Conservation (phyloP, 2,329 filamentous ascomycete species). For the Phaeosphaeriaceae sp. region DNA sequence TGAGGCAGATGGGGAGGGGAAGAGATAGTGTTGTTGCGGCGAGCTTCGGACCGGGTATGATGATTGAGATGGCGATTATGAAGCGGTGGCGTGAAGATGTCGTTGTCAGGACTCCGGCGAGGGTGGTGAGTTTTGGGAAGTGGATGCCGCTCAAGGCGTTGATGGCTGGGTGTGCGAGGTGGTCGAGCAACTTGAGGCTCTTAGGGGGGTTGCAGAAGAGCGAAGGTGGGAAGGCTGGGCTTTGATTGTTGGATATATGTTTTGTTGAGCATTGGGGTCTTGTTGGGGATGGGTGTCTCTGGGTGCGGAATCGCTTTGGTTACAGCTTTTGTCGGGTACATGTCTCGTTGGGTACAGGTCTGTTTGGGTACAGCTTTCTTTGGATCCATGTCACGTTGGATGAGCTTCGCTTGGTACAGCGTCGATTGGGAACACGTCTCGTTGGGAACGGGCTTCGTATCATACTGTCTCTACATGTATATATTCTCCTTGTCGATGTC, state of each 20-base stretch:
- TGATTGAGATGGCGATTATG: constrained; percentile 73
- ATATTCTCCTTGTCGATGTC: no score
- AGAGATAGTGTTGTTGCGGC: constrained; percentile 71
- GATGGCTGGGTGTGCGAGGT: not conserved
- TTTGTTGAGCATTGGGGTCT: no score
- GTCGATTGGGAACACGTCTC: no score
- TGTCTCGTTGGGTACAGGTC: no score
- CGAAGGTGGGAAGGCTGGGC: not conserved
- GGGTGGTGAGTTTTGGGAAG: not conserved
- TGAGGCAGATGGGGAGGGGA: constrained; percentile 55
- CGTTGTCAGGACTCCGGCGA: not conserved
- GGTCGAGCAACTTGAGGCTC: not conserved
- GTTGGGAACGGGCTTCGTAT: no score
- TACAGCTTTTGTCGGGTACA: no score
- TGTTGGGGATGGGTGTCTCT: no score
- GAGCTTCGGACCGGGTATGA: constrained; percentile 74
- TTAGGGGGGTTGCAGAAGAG: not conserved
- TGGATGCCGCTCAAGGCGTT: not conserved
- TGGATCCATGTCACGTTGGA: no score
- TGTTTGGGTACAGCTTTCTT: no score
- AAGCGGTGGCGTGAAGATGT: constrained; percentile 51
- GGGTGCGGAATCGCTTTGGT: no score
- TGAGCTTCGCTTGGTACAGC: no score
- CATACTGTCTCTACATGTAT: no score
- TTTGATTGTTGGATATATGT: not conserved